Base-by-base conservation (phyloP, 2,329 filamentous ascomycete genomes). In the Colletotrichum sp. region DNA sequence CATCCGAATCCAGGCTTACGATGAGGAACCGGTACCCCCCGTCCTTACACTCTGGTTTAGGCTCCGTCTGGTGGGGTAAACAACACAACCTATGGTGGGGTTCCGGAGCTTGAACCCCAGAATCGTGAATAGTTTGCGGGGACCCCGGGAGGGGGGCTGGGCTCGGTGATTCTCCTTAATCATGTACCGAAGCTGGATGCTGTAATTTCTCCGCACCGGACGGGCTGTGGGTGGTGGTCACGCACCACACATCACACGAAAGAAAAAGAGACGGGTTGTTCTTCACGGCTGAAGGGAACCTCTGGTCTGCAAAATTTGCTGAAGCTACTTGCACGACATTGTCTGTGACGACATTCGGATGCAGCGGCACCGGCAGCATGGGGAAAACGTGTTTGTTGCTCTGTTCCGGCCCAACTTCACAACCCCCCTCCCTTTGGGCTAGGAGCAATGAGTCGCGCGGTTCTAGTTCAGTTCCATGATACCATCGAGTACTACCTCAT, bases 141-240 rank as follows among this genome's bases (percentile, higher is more conserved):
- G 66, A 21, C 66, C 55, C 66, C 27, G 55, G 66, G 68, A 47
- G 59, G 43, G 18, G 38, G 58, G 58, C 34, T 51, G 58, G 59
- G 47, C 72, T 74, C 72, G 68, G 72, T 43, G 57, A 58, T 64
- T 74, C 68, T 63, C 43, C 62, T 59, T 29, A 67, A 72, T 74
- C 57, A 67, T 74, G 62, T 7, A 54, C 72, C 72, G 72, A 74
- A 63, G 8, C 21, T 36, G 31, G 33, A 34, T 51, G 18, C 24
- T 38, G 36, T 38, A 51, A 34, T 62, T 74, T 67, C 72, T 71
- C 72, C 72, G 68, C 68, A 54, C 47, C 66, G 61, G 29, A 69
- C 27, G 27, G 34, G 15, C 31, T 36, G 59, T 31, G 21, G 31
- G 8, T 4, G 18, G 27, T 34, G 47, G 29, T 57, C 61, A n/a